Conservation (phyloP, 1,284 basidiomycete genomes). For the Melampsora americana region DNA sequence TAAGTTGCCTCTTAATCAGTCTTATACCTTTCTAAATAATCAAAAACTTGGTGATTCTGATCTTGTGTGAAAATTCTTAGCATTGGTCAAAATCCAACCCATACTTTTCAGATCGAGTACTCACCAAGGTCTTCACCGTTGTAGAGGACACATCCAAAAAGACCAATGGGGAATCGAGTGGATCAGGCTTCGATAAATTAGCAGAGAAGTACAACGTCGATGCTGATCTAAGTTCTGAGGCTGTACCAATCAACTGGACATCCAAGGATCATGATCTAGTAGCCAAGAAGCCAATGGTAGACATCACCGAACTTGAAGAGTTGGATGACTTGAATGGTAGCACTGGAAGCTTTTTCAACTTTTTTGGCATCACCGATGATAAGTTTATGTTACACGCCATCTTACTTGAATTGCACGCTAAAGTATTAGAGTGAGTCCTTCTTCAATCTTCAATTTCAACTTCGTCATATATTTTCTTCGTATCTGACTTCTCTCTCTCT, state of each 20-base stretch:
- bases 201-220: slow-evolving; percentile 26
- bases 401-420: slow-evolving; percentile 28
- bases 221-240: neutral
- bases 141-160: neutral
- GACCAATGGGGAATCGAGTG: slow-evolving; percentile 6
- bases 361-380: slow-evolving; percentile 22
- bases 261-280: slow-evolving; percentile 36
- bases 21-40: neutral
- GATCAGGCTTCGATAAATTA: neutral
- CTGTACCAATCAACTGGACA: slow-evolving; percentile 26
- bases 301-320: neutral
- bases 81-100: slow-evolving; percentile 28
- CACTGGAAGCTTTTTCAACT: slow-evolving; percentile 35
- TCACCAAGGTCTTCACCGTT: slow-evolving; percentile 12
- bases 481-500: neutral
- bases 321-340: neutral
- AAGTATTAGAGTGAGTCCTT: slow-evolving; percentile 27
- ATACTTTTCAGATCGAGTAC: slow-evolving; percentile 30
- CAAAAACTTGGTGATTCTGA: too few species aligned
- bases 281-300: slow-evolving; percentile 22
- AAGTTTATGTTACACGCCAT: slow-evolving; percentile 11
- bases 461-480: neutral
- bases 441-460: neutral
- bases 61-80: slow-evolving; percentile 14
- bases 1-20: neutral